phyloP scores from a whole-genome alignment of 83 land plant genomes.

The Isoetes engelmannii region DNA sequence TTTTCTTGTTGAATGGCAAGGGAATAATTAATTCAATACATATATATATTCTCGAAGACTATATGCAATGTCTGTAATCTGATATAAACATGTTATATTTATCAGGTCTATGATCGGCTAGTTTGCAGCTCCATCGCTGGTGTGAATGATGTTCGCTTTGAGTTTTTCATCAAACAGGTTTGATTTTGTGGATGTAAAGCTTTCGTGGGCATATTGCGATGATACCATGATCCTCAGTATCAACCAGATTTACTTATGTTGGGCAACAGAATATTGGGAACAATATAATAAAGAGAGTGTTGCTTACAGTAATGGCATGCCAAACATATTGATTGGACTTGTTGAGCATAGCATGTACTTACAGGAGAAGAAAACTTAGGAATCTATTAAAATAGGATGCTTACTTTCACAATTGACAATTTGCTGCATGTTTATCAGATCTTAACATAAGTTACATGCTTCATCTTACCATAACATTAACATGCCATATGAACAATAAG shows the following conservation, averaged over 20 bases:
- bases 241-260: too few relatives aligned
- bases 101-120: constrained; percentile 80
- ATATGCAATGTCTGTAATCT: neutral
- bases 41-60: neutral
- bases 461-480: too few relatives aligned
- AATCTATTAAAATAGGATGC: too few relatives aligned
- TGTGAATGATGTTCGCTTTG: constrained; percentile 76
- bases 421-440: too few relatives aligned
- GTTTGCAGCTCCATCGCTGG: constrained; percentile 45
- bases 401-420: too few relatives aligned
- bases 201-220: neutral
- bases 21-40: neutral
- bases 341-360: too few relatives aligned
- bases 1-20: neutral
- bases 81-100: neutral
- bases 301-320: neutral
- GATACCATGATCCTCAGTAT: neutral
- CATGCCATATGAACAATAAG: too few relatives aligned
- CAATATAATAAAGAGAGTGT: neutral
- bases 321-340: neutral
- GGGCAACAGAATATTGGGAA: too few relatives aligned
- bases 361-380: too few relatives aligned
- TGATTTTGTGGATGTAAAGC: neutral
- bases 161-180: constrained; percentile 74
- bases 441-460: too few relatives aligned